Percentiles rank a stretch among this genome's conserved stretches.
Conservation (phyloP, 1,139 yeast genomes). For the Yarrowia galli region DNA sequence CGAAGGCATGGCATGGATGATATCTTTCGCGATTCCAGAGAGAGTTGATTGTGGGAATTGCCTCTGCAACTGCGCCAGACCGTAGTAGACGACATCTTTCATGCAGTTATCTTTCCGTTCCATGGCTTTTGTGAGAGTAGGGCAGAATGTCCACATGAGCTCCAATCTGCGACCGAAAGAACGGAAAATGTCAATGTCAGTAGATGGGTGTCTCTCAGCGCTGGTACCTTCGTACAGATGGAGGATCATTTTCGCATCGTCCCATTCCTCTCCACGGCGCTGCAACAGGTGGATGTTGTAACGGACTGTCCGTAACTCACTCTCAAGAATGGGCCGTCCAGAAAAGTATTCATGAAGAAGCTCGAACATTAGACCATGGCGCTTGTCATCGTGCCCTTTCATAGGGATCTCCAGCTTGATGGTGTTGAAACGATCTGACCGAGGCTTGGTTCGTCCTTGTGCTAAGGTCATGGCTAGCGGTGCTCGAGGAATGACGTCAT, state of each 20-base stretch:
- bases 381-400: too few species aligned
- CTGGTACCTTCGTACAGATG: background rate
- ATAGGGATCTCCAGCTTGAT: too few species aligned
- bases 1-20: background rate
- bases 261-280: too few species aligned
- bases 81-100: background rate
- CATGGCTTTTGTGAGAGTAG: background rate
- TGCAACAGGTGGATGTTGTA: background rate
- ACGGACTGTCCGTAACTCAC: background rate
- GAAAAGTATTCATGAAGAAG: background rate
- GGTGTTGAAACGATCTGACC: too few species aligned
- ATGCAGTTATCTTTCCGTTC: background rate
- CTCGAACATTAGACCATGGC: background rate
- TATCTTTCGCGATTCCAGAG: background rate
- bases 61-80: background rate
- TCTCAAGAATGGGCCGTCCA: background rate
- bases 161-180: background rate
- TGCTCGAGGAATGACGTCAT: too few species aligned
- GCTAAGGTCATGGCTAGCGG: too few species aligned
- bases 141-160: background rate
- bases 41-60: background rate
- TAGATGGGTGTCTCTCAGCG: too few species aligned
- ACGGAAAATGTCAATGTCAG: too few species aligned
- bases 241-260: too few species aligned
- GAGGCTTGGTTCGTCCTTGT: too few species aligned